A percentile compares a stretch with the other conserved stretches of the same genome.
These are phyloP conservation scores for Macrophomina pseudophaseolina DNA, from an alignment of 2,329 filamentous ascomycete species.

Conservation along the genomic window DNA sequence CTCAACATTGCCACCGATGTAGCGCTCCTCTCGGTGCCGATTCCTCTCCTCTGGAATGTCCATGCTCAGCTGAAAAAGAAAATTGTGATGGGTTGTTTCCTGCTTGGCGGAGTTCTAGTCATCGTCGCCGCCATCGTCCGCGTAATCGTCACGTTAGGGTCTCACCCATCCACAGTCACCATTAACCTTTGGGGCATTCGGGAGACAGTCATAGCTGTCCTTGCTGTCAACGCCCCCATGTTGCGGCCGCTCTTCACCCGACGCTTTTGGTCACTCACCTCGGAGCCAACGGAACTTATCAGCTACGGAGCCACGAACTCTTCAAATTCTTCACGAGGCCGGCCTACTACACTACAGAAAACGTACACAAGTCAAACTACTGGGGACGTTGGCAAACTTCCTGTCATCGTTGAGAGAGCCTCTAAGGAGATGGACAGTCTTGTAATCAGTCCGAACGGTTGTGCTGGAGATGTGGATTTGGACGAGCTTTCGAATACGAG, in stretches of 20 bases:
- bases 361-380: background rate
- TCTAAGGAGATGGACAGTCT: background rate
- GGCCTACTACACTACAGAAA: background rate
- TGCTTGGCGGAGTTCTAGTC: constrained; percentile 43
- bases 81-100: constrained; percentile 39
- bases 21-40: constrained; percentile 39
- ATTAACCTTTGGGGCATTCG: constrained; percentile 47
- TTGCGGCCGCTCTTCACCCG: constrained; percentile 37
- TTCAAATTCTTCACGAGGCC: background rate
- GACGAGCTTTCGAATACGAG: background rate
- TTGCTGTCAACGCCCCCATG: constrained; percentile 44
- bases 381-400: background rate
- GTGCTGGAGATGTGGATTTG: background rate
- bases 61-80: constrained; percentile 40
- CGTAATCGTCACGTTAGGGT: constrained; percentile 38
- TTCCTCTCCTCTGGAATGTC: constrained; percentile 42
- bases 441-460: background rate
- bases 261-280: constrained; percentile 36
- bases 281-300: background rate
- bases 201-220: constrained; percentile 43
- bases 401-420: background rate
- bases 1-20: constrained; percentile 42
- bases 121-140: constrained; percentile 44
- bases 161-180: constrained; percentile 37
- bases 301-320: background rate